Evolutionary conservation across 1,284 basidiomycete species (phyloP).

Genomic region (Pseudozyma flocculosa): DNA sequence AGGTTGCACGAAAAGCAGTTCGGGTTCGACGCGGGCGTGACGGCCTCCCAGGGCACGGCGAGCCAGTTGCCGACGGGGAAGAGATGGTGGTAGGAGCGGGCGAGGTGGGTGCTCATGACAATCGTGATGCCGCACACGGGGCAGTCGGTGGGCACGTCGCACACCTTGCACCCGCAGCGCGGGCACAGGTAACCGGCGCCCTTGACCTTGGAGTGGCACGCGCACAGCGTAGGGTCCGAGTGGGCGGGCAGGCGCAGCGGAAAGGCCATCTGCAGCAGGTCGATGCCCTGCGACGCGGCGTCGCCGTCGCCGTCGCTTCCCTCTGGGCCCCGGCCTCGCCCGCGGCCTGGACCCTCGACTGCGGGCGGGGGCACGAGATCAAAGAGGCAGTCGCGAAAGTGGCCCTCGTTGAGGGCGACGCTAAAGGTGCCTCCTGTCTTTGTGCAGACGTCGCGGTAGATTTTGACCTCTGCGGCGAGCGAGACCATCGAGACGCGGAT

Average conservation of each 20-base stretch:
- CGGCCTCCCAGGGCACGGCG: conserved; percentile 61
- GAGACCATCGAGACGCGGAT: conserved; percentile 91
- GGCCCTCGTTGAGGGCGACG: conserved; percentile 94
- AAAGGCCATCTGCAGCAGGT: conserved; percentile 99
- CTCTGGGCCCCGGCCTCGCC: background rate
- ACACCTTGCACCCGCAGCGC: conserved; percentile 85
- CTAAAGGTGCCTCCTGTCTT: conserved; percentile 61
- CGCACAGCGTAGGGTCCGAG: conserved; percentile 64
- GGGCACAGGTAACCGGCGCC: conserved; percentile 86
- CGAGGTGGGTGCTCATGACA: conserved; percentile 93
- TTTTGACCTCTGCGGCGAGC: conserved; percentile 90
- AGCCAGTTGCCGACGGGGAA: conserved; percentile 83
- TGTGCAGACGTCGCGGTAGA: conserved; percentile 74
- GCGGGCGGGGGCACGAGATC: conserved; percentile 81
- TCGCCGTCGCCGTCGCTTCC: conserved; percentile 10
- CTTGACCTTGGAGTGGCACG: conserved; percentile 80
- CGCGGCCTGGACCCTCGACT: conserved; percentile 15
- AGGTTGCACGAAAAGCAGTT: conserved; percentile 41
- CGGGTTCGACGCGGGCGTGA: background rate
- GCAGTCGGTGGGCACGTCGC: conserved; percentile 97
- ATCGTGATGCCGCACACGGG: conserved; percentile 96
- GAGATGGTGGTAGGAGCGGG: conserved; percentile 88
- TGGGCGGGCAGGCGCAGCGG: conserved; percentile 59
- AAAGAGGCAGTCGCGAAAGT: conserved; percentile 91
- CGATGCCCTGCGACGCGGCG: conserved; percentile 30